A percentile compares a stretch with the other conserved stretches of the same genome.
phyloP scores from a whole-genome alignment of 495 filamentous ascomycete species.

The Penicillium mononematosum region DNA sequence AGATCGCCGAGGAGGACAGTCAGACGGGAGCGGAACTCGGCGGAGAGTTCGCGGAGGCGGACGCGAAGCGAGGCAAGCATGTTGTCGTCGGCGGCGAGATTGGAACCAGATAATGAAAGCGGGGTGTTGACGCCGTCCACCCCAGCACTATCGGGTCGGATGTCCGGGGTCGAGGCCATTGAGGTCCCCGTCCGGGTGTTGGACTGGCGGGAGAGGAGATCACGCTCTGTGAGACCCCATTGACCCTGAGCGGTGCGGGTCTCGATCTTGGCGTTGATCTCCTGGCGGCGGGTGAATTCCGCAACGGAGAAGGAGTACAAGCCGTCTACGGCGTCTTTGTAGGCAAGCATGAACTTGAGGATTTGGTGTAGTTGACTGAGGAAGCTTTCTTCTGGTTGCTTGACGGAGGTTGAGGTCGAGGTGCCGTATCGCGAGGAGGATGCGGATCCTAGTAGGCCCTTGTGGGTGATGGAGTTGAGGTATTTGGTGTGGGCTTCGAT shows the following conservation, averaged over 20 bases:
- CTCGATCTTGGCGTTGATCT: slow-evolving; percentile 70
- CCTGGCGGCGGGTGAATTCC: slow-evolving; percentile 89
- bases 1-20: slow-evolving; percentile 85
- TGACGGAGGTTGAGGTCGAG: slow-evolving; percentile 43
- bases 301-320: slow-evolving; percentile 91
- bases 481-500: slow-evolving; percentile 90
- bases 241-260: slow-evolving; percentile 58
- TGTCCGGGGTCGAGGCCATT: slow-evolving; percentile 33
- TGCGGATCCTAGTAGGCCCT: slow-evolving; percentile 81
- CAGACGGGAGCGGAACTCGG: slow-evolving; percentile 70
- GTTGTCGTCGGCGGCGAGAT: slow-evolving; percentile 53
- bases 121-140: slow-evolving; percentile 34
- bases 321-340: slow-evolving; percentile 90
- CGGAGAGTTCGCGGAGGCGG: slow-evolving; percentile 66
- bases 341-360: slow-evolving; percentile 88
- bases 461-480: slow-evolving; percentile 90
- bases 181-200: slow-evolving; percentile 29
- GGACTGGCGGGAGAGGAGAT: slow-evolving; percentile 35
- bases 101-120: slow-evolving; percentile 30
- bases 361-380: slow-evolving; percentile 88
- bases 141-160: slow-evolving; percentile 26
- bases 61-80: slow-evolving; percentile 74
- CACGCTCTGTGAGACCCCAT: slow-evolving; percentile 63
- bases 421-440: slow-evolving; percentile 40
- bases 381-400: slow-evolving; percentile 74